Conservation (phyloP, 2,329 filamentous ascomycete species). For the Aspergillus viridinutans region DNA sequence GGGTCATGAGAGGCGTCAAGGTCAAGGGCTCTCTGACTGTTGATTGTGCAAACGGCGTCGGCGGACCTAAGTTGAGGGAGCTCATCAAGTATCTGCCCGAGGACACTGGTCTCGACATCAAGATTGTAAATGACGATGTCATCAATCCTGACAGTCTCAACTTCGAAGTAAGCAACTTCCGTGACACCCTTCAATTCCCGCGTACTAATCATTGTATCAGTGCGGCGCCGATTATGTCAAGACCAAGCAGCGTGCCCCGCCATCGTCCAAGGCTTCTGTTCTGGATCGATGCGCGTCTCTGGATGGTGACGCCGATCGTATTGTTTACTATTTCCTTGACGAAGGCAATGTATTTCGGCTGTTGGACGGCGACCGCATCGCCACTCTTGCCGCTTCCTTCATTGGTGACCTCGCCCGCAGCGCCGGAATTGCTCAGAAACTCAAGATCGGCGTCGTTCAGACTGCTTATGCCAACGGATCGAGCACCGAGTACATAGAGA, state of each 20-base stretch:
- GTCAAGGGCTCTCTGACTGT: slow-evolving; percentile 72
- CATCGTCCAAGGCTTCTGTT: slow-evolving; percentile 69
- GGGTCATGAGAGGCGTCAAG: slow-evolving; percentile 73
- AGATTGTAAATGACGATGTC: slow-evolving; percentile 88
- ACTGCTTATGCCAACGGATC: slow-evolving; percentile 97
- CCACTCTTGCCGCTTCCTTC: slow-evolving; percentile 88
- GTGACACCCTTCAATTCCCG: neutral
- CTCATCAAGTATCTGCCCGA: slow-evolving; percentile 76
- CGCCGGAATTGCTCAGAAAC: slow-evolving; percentile 71
- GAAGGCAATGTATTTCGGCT: slow-evolving; percentile 80
- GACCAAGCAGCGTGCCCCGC: slow-evolving; percentile 88
- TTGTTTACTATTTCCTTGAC: slow-evolving; percentile 93
- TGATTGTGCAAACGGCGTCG: slow-evolving; percentile 95
- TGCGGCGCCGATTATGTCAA: slow-evolving; percentile 97
- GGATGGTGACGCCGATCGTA: slow-evolving; percentile 90
- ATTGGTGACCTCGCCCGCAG: slow-evolving; percentile 81
- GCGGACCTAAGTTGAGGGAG: slow-evolving; percentile 83
- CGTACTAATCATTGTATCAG: slow-evolving; percentile 41
- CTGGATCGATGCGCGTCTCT: slow-evolving; percentile 82
- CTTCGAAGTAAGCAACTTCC: slow-evolving; percentile 60
- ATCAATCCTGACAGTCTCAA: slow-evolving; percentile 86
- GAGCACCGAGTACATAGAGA: slow-evolving; percentile 85
- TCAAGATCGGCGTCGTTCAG: slow-evolving; percentile 92
- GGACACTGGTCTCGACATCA: slow-evolving; percentile 71
- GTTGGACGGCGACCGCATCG: slow-evolving; percentile 94